A percentile compares a stretch with the other conserved stretches of the same genome.
Conservation (phyloP, 495 filamentous ascomycete species). For the Hamigera avellanea region DNA sequence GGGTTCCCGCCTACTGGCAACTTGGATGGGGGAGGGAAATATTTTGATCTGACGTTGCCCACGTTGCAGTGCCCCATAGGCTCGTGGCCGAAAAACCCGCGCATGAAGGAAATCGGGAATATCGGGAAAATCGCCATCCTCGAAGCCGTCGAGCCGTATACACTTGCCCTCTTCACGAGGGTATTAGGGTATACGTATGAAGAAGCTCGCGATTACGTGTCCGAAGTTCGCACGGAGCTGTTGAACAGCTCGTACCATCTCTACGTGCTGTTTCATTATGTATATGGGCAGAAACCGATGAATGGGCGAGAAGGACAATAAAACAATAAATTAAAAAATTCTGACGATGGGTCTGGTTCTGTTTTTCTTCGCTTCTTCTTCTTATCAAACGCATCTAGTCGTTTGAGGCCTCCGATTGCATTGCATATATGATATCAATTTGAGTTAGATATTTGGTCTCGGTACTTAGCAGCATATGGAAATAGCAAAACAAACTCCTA, state of each 20-base stretch:
- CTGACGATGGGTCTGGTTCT: no score
- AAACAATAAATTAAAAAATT: no score
- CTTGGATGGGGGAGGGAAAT: no score
- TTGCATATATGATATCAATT: no score
- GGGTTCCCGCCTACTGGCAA: slow-evolving; percentile 4
- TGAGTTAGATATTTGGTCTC: no score
- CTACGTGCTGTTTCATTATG: slow-evolving; percentile 25
- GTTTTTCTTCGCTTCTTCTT: no score
- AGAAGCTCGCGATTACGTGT: slow-evolving; percentile 21
- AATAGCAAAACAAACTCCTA: no score
- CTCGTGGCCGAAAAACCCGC: slow-evolving; percentile 38
- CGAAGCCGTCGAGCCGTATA: slow-evolving; percentile 40
- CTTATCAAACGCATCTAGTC: no score
- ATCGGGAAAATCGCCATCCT: slow-evolving; percentile 21
- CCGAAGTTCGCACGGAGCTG: slow-evolving; percentile 24
- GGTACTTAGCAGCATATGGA: no score
- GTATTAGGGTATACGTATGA: slow-evolving; percentile 35
- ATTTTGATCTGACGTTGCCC: no score
- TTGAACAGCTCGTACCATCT: slow-evolving; percentile 19
- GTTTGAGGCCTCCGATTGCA: no score
- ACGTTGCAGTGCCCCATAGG: slow-evolving; percentile 29
- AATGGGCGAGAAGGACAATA: no score
- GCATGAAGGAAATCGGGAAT: slow-evolving; percentile 38
- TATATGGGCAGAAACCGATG: slow-evolving; percentile 31
- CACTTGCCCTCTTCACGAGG: slow-evolving; percentile 42